Base-by-base conservation (phyloP, 345 rosid genomes). In the Noccaea bulbosa region DNA sequence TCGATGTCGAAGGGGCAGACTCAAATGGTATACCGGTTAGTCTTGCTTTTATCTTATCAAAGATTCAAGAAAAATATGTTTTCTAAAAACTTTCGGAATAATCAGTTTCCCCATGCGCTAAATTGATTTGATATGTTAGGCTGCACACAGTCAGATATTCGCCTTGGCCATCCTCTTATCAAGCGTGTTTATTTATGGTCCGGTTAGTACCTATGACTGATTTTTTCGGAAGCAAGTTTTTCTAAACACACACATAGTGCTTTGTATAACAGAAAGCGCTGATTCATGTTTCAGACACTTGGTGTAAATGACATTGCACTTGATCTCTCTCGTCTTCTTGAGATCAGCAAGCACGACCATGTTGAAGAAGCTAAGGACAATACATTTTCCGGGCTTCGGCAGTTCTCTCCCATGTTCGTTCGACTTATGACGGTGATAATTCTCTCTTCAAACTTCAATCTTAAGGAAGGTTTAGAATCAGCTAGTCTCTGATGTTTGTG, bases 171-270 rank as follows among this genome's bases (percentile, higher is more conserved):
- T 80, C 55, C 74, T 77, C 71, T 49, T 82, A 43, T 82, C 81
- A 56, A 82, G 77, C 60, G 74, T 82, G 58, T 74, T 79, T 49
- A 77, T 82, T 62, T 82, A 68, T 62, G 82, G 80, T 69, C 78
- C 71, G 78, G 83, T 73, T 48, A 80, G 17, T 65, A 69, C 32
- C 50, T 47, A 24, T n/a, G n/a, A 11, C 41, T 22, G 46, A 14
- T 11, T 15, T 34, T 64, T 34, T 48, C 2, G 43, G 8, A 44
- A 59, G 30, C 15, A 35, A 34, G 2, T 53, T 41, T 62, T 11
- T 68, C 5, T 12, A 11, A 20, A 43, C 24, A 38, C 49, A 38
- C 3, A 30, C 11, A 7, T 45, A 11, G 62, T 49, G 38, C 34
- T 61, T 11, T 55, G 70, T 70, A 12, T 46, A 22, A 59, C 2